A percentile compares a stretch with the other conserved stretches of the same genome.
phyloP scores from a whole-genome alignment of 164 flowering plant genomes.

The Tinospora cordifolia region DNA sequence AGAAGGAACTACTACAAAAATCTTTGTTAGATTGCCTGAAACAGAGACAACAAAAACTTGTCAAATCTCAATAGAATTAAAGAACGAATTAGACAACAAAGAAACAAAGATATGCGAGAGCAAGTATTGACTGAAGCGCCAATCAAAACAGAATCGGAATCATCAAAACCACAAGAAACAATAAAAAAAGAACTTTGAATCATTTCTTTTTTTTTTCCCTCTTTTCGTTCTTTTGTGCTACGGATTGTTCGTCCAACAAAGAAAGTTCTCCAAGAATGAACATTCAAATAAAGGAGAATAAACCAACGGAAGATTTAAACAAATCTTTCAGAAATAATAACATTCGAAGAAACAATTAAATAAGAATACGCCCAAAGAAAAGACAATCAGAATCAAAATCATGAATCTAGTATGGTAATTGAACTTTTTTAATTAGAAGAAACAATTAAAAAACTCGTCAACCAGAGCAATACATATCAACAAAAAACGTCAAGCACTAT shows the following conservation, averaged over 20 bases:
- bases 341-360: background rate
- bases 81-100: background rate
- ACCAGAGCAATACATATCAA: background rate
- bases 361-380: too few relatives aligned
- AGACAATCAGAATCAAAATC: too few relatives aligned
- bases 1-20: background rate
- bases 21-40: slow-evolving; percentile 2
- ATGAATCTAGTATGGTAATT: too few relatives aligned
- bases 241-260: too few relatives aligned
- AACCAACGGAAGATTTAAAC: too few relatives aligned
- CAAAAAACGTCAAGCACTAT: background rate
- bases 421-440: background rate
- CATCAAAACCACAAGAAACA: background rate
- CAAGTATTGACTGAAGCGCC: too few relatives aligned
- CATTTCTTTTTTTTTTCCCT: too few relatives aligned
- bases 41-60: slow-evolving; percentile 1
- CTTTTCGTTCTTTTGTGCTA: too few relatives aligned
- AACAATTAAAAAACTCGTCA: background rate
- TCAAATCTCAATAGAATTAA: background rate
- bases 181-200: background rate
- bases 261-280: too few relatives aligned
- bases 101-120: too few relatives aligned
- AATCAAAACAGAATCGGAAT: background rate
- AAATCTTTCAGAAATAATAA: too few relatives aligned
- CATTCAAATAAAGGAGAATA: too few relatives aligned